Evolutionary conservation across 2,329 filamentous ascomycete species (phyloP), one percentile per base, ranked within the genome.

Genomic region (Ceratocystis ficicola): DNA sequence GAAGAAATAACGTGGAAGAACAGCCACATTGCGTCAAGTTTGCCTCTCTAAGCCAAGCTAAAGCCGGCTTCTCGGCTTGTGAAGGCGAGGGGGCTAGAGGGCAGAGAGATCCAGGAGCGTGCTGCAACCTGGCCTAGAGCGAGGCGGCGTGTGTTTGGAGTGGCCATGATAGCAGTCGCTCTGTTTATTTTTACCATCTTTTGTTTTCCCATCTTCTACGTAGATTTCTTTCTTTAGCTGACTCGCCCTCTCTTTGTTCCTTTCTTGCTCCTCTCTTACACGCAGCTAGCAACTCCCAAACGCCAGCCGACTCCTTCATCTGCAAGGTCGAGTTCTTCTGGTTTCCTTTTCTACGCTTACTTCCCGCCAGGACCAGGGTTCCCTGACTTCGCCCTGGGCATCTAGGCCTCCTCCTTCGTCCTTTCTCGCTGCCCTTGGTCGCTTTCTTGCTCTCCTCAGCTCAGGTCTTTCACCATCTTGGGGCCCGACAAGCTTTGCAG

Each of bases 281-380:
- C 60, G 44, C 28, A 44, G 44, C 36, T 10, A 62, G 28, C 60
- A 20, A 22, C 36, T 28, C 22, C 22, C 44, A 63, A 63, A 63
- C 61, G 61, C 61, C 44, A 63, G 50, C 62, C 62, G 28, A 30
- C 25, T 48, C 62, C 28, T 52, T 52, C 62, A 48, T 52, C 61
- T 48, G 46, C 44, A 46, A 44, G 28, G 41, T 48, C 41, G n/a
- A 41, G 41, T 10, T 30, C 12, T 12, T 30, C 36, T 41, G 36
- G 12, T 57, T 30, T n/a, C 22, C 32, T 57, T 57, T 57, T 17
- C 15, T 30, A 28, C 32, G 22, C 52, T 12, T 4, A 5, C 5
- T 30, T 57, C 6, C 52, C 20, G 12, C 10, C 36, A 30, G 25
- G 52, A 15, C 25, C 22, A 15, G 20, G 50, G 20, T 7, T 15